Evolutionary conservation across 495 filamentous ascomycete species (phyloP), one percentile per base, ranked within the genome.

Genomic region (Penicillium cinerascens): DNA sequence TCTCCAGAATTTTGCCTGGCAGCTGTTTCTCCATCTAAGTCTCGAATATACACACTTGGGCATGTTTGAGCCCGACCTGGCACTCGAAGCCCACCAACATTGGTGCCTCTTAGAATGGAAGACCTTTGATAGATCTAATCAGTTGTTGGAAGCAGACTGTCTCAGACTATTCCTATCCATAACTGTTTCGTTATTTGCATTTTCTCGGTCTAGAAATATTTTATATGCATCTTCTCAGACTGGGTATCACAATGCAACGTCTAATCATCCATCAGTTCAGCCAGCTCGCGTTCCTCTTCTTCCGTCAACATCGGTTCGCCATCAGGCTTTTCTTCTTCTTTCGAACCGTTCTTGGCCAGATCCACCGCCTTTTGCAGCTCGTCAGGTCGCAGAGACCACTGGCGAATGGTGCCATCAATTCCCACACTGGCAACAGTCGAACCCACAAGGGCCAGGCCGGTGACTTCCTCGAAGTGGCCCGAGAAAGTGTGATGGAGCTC

Each of bases 391-490:
- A 97, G 68, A 9, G 82, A 78, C 93, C 93, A 98, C 35, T 76
- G 80, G 58, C 93, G 81, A 33, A 97, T 73, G 3, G 93, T 97
- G 0, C 82, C 87, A 74, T 98, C 93, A 56, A 96, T 95, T 20
- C 85, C 81, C 27, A 89, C 89, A 63, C 90, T 96, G 33, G 87
- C 84, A 23, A 93, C 72, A 38, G 72, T 80, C 25, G 66, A 73
- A 15, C 76, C 79, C 9, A 91, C 59, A 35, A 95, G 60, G 2
- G 85, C 74, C 35, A 97, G 67, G 35, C 86, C 89, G 4, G 87
- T 96, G 23, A 98, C 87, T 63, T 97, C 93, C 57, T 97, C 90
- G 65, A 82, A 97, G 67, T 98, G 93, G 1, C 93, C 93, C 16
- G 82, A 78, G 48, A 92, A 90, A 2, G 81, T 79, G 61, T 88